phyloP scores from a whole-genome alignment of 1,284 basidiomycete species.

The Austropuccinia psidii region DNA sequence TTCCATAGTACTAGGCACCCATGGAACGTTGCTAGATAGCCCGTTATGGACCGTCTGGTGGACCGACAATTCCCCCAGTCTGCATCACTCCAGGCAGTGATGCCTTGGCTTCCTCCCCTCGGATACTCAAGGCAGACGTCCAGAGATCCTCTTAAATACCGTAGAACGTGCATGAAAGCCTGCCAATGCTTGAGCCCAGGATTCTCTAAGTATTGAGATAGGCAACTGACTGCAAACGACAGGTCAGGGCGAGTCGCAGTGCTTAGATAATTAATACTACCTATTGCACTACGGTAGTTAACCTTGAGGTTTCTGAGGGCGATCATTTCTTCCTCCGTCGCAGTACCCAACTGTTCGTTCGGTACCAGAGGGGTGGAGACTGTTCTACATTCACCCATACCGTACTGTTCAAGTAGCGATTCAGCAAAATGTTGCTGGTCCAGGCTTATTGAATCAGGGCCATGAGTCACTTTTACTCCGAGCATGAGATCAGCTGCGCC shows the following conservation, averaged over 20 bases:
- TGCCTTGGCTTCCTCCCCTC: neutral
- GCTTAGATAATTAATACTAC: neutral
- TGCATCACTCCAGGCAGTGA: neutral
- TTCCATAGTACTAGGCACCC: neutral
- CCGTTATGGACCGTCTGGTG: neutral
- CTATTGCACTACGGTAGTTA: neutral
- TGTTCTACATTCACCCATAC: no score
- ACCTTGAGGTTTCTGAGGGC: neutral
- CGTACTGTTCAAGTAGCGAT: neutral
- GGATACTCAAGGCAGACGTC: no score
- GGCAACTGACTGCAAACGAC: neutral
- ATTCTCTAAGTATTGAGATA: constrained; percentile 7
- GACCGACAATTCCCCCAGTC: neutral
- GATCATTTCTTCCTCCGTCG: neutral
- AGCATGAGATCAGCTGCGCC: neutral
- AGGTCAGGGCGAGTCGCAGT: neutral
- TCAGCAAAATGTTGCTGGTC: neutral
- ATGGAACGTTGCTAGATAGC: neutral
- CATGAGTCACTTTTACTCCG: constrained; percentile 8
- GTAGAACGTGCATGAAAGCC: neutral
- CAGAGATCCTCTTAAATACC: neutral
- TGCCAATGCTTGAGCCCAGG: neutral
- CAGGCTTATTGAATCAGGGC: neutral
- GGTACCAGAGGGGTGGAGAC: neutral
- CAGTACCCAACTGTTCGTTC: neutral